Evolutionary conservation across 805 yeast genomes (phyloP), one percentile per base, ranked within the genome.

Genomic region (Yueomyces sp.): DNA sequence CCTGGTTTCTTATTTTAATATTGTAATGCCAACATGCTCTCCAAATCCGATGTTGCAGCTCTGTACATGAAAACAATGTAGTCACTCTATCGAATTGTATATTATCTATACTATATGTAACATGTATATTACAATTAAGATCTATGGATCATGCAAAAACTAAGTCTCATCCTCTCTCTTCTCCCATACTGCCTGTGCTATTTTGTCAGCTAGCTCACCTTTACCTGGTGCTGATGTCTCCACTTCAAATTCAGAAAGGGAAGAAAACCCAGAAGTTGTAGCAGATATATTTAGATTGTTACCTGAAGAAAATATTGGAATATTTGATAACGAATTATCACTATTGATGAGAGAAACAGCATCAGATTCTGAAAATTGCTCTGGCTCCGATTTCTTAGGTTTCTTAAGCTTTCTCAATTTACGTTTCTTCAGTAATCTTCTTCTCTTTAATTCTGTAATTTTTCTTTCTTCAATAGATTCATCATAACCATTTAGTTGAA

Each of bases 281-380:
- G 53, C 60, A 8, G 55, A 51, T 44, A 52, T 41, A 30, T 44
- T 40, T 2, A 45, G 47, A 19, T 68, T 51, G 60, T 71, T 72
- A 11, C 37, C n/a, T 7, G n/a, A 9, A 52, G 76, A 69, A 47
- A 67, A 67, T 19, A 67, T 45, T 4, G 69, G 68, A 32, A 64
- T 62, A 41, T 64, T 66, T 4, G 69, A 64, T 40, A 66, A 47
- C 2, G 67, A 62, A 43, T 59, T 60, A 42, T 59, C 65, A 47
- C 64, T 60, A 45, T 62, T 60, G 4, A 60, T 51, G 42, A 59
- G 45, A 4, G 65, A 60, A 31, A 65, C 58, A 3, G 78, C 77
- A 43, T 79, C 78, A 0, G 77, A 72, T 12, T 57, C 55, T 49
- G 61, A 65, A 42, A 66, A 63, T 36, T 40, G 46, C 12, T 47